A percentile compares a stretch with the other conserved stretches of the same genome.
Evolutionary conservation across 2,329 filamentous ascomycete genomes (phyloP).

Genomic region (Hymenoscyphus repandus): DNA sequence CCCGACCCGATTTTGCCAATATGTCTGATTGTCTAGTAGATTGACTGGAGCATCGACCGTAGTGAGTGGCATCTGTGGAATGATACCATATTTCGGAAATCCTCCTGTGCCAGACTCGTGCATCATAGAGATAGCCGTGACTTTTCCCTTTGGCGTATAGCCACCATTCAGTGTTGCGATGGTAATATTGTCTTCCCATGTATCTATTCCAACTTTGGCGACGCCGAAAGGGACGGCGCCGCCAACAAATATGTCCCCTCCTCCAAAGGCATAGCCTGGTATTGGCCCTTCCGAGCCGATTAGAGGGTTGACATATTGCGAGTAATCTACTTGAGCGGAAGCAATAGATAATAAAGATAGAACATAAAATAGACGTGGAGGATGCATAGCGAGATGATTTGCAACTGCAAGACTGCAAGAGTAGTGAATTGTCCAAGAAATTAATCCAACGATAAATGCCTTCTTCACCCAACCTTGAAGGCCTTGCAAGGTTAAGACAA

Average conservation of each 20-base stretch:
- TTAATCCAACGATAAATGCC: too few relatives aligned
- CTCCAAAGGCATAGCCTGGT: constrained; percentile 39
- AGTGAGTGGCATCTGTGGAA: constrained; percentile 43
- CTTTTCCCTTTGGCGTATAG: constrained; percentile 37
- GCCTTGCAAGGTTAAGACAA: too few relatives aligned
- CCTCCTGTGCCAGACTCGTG: constrained; percentile 45
- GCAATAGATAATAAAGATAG: too few relatives aligned
- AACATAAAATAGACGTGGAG: too few relatives aligned
- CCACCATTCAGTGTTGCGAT: constrained; percentile 31
- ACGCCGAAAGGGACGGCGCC: constrained; percentile 14
- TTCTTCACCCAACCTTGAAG: too few relatives aligned
- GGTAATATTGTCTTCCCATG: constrained; percentile 14
- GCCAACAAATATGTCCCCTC: constrained; percentile 19
- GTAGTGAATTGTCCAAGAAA: too few relatives aligned
- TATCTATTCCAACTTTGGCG: constrained; percentile 18
- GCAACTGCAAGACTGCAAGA: too few relatives aligned
- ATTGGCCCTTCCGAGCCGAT: constrained; percentile 43
- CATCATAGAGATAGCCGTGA: constrained; percentile 40
- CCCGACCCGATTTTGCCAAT: constrained; percentile 38
- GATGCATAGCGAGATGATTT: too few relatives aligned
- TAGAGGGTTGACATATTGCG: constrained; percentile 44
- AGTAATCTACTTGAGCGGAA: constrained; percentile 31
- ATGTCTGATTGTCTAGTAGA: constrained; percentile 43
- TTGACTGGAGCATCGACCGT: constrained; percentile 32
- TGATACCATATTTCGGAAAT: constrained; percentile 52